Percentiles rank a stretch among this genome's conserved stretches.
Evolutionary conservation across 1,139 yeast genomes (phyloP).

Genomic region (Suhomyces bolitotheri): DNA sequence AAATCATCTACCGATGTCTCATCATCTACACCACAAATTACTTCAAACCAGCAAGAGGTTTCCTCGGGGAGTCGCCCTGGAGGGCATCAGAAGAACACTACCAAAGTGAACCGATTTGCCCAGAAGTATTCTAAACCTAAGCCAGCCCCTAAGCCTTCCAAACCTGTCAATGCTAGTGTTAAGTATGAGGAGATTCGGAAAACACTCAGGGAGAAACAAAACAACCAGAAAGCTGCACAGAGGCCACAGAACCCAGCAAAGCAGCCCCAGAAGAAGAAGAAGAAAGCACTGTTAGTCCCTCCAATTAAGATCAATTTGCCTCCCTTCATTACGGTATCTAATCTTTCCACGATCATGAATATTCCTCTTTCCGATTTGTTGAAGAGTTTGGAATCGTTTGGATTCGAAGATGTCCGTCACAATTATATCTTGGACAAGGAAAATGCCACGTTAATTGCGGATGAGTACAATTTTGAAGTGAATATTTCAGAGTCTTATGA

Average conservation of each 20-base stretch:
- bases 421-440: constrained; percentile 84
- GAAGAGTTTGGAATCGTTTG: constrained; percentile 60
- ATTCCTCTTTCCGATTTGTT: constrained; percentile 64
- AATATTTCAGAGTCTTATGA: constrained; percentile 60
- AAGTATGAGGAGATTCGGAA: constrained; percentile 20
- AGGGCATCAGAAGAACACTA: too few species aligned
- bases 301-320: constrained; percentile 58
- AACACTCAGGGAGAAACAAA: constrained; percentile 19
- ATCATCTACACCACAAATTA: neutral
- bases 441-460: constrained; percentile 82
- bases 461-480: constrained; percentile 79
- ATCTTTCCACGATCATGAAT: constrained; percentile 69
- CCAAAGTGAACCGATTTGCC: constrained; percentile 31
- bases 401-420: constrained; percentile 73
- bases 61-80: too few species aligned
- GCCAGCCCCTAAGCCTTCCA: constrained; percentile 6
- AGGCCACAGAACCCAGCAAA: neutral
- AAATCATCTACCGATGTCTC: neutral
- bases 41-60: too few species aligned
- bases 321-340: constrained; percentile 70
- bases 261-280: constrained; percentile 11
- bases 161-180: constrained; percentile 12
- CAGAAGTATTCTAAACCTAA: constrained; percentile 19
- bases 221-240: constrained; percentile 5
- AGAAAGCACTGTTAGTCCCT: constrained; percentile 6